Evolutionary conservation across 108 stramenopile genomes (phyloP).

Genomic region (Parmales sp.): DNA sequence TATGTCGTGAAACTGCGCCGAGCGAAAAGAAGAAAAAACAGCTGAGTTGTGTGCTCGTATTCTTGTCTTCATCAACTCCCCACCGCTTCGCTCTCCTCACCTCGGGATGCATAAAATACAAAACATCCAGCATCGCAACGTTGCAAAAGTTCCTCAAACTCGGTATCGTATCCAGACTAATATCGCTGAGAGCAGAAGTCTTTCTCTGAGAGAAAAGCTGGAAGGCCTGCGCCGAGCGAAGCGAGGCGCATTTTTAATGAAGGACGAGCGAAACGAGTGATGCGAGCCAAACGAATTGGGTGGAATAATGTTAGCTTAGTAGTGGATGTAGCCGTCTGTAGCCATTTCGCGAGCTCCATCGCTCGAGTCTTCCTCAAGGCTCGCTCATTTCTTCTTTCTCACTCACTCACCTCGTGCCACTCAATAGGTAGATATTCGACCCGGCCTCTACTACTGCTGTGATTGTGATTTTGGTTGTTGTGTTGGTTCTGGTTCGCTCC

Average conservation of each 20-base stretch:
- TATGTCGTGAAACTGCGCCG: constrained; percentile 39
- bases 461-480: too few species aligned
- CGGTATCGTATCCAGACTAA: constrained; percentile 57
- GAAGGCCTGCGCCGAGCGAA: too few species aligned
- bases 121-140: constrained; percentile 62
- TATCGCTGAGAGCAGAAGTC: constrained; percentile 38
- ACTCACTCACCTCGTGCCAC: constrained; percentile 63
- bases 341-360: too few species aligned
- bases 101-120: constrained; percentile 58
- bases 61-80: neutral
- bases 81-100: too few species aligned
- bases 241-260: too few species aligned
- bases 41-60: neutral
- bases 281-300: too few species aligned
- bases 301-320: too few species aligned
- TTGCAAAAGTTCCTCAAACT: constrained; percentile 59
- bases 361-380: too few species aligned
- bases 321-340: too few species aligned
- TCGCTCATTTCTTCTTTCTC: too few species aligned
- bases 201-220: neutral
- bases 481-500: too few species aligned
- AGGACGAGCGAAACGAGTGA: too few species aligned
- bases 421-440: constrained; percentile 68
- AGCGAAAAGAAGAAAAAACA: neutral
- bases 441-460: constrained; percentile 13